Conservation (phyloP, 148 eudicot species). For the Nyssa sinensis region DNA sequence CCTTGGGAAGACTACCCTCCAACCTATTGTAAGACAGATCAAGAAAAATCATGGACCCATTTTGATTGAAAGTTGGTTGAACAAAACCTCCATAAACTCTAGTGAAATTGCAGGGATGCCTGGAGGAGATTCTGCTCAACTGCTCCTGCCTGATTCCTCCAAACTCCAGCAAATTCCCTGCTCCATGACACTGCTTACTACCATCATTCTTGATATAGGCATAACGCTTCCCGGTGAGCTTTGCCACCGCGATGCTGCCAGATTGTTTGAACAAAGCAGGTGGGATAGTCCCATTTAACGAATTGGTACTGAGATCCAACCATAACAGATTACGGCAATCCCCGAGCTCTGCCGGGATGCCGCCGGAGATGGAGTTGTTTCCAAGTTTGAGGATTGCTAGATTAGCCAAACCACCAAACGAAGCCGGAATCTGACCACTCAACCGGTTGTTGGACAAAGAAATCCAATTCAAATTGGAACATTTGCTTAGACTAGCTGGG, state of each 20-base stretch:
- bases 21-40: constrained; percentile 64
- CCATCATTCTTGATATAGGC: constrained; percentile 77
- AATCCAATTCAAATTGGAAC: constrained; percentile 51
- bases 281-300: constrained; percentile 67
- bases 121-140: constrained; percentile 46
- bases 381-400: constrained; percentile 78
- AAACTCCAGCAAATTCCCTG: constrained; percentile 89
- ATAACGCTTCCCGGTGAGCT: constrained; percentile 64
- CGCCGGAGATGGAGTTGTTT: constrained; percentile 65
- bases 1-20: constrained; percentile 76
- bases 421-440: constrained; percentile 69
- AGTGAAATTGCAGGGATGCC: constrained; percentile 63
- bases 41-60: constrained; percentile 82
- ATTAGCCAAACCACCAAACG: constrained; percentile 56
- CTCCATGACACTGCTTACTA: constrained; percentile 72
- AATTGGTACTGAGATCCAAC: constrained; percentile 81
- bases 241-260: constrained; percentile 56
- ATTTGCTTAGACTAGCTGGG: constrained; percentile 53
- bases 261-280: constrained; percentile 64
- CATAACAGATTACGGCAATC: constrained; percentile 68
- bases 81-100: constrained; percentile 59
- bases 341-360: constrained; percentile 66
- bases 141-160: constrained; percentile 65
- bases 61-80: constrained; percentile 71
- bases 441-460: constrained; percentile 56